Conservation (phyloP, 2,329 filamentous ascomycete species). For the Purpureocillium takamizusanense region DNA sequence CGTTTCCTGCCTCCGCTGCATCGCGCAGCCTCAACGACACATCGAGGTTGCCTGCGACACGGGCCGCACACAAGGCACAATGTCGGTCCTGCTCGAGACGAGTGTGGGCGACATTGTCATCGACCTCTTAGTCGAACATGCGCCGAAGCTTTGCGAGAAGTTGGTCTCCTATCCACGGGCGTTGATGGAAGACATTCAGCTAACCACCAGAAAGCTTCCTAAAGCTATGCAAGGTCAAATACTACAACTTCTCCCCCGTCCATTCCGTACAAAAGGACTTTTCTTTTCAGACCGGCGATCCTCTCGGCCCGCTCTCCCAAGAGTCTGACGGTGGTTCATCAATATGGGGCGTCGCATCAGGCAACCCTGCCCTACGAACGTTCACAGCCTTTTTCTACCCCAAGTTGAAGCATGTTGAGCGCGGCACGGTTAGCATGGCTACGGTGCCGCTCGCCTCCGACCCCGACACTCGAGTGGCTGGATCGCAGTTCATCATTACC, state of each 20-base stretch:
- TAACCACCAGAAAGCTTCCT: slow-evolving; percentile 61
- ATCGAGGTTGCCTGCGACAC: too few relatives aligned
- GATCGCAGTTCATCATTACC: slow-evolving; percentile 90
- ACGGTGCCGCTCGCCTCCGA: slow-evolving; percentile 69
- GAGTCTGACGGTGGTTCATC: slow-evolving; percentile 88
- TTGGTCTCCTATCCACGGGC: slow-evolving; percentile 29
- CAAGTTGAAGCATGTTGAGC: slow-evolving; percentile 80
- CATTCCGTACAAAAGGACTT: slow-evolving; percentile 92
- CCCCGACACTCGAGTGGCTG: slow-evolving; percentile 73
- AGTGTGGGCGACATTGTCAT: slow-evolving; percentile 91
- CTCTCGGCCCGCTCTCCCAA: slow-evolving; percentile 73
- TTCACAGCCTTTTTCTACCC: slow-evolving; percentile 80
- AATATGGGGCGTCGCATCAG: slow-evolving; percentile 79
- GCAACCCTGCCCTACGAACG: slow-evolving; percentile 56
- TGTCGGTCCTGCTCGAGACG: slow-evolving; percentile 93
- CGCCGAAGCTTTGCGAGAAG: slow-evolving; percentile 92
- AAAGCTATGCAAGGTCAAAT: slow-evolving; percentile 98
- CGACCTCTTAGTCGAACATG: slow-evolving; percentile 80
- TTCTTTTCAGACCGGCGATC: slow-evolving; percentile 93
- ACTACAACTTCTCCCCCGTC: slow-evolving; percentile 94
- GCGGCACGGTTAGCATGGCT: slow-evolving; percentile 96
- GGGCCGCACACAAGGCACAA: slow-evolving; percentile 23
- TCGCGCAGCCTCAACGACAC: too few relatives aligned
- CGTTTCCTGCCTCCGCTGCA: too few relatives aligned
- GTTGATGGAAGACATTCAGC: slow-evolving; percentile 37